phyloP scores from a whole-genome alignment of 2,329 filamentous ascomycete species.

The Penicillium sp. region DNA sequence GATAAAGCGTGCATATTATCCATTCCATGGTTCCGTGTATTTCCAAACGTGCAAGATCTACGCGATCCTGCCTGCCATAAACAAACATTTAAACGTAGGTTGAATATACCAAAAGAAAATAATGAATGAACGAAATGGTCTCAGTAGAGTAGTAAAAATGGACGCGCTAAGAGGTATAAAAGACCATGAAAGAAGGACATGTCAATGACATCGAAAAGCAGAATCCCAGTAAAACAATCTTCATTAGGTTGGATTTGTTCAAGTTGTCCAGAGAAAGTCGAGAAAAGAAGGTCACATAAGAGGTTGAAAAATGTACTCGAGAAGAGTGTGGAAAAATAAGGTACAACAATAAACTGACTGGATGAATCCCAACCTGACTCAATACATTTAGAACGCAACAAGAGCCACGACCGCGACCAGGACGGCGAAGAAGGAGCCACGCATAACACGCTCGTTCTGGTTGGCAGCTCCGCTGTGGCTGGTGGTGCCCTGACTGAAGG shows the following conservation, averaged over 20 bases:
- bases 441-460: constrained; percentile 42
- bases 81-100: too few relatives aligned
- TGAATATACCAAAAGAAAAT: too few relatives aligned
- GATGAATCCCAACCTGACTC: constrained; percentile 7
- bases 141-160: too few relatives aligned
- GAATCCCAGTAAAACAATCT: not conserved
- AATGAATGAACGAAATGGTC: too few relatives aligned
- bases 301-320: constrained; percentile 22
- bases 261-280: not conserved
- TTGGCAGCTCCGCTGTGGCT: constrained; percentile 30
- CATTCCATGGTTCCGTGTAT: not conserved
- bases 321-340: constrained; percentile 12
- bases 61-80: not conserved
- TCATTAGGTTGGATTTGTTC: constrained; percentile 2
- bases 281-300: not conserved
- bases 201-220: not conserved
- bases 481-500: constrained; percentile 24
- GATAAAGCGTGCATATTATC: not conserved
- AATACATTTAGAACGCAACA: constrained; percentile 42
- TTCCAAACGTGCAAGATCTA: not conserved
- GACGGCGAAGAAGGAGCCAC: constrained; percentile 49
- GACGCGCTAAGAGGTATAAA: not conserved
- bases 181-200: not conserved
- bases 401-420: constrained; percentile 48
- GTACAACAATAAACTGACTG: constrained; percentile 3